Evolutionary conservation across 1,284 basidiomycete species (phyloP).

Genomic region (Cutaneotrichosporon mucoides): DNA sequence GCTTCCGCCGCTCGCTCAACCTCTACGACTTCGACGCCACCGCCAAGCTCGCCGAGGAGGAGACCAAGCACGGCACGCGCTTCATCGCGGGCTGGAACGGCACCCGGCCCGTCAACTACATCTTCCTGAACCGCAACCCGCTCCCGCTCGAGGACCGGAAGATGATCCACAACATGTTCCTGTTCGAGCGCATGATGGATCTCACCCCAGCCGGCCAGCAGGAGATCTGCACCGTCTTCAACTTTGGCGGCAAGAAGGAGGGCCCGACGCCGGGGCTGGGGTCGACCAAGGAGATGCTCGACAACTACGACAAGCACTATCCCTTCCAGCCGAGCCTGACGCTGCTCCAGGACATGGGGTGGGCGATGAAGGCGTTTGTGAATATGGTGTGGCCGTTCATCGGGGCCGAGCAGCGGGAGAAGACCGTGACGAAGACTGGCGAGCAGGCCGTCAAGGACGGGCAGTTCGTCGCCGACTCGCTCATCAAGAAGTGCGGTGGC

Average conservation of each 20-base stretch:
- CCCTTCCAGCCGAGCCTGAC: constrained; percentile 34
- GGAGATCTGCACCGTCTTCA: constrained; percentile 33
- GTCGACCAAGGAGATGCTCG: constrained; percentile 26
- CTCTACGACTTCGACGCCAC: constrained; percentile 39
- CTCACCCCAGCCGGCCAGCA: constrained; percentile 34
- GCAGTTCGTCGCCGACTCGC: constrained; percentile 15
- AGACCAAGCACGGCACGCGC: constrained; percentile 32
- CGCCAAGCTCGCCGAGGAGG: constrained; percentile 24
- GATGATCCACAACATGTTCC: constrained; percentile 22
- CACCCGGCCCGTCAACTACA: constrained; percentile 32
- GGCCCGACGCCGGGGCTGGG: constrained; percentile 32
- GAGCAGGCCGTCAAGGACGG: constrained; percentile 25
- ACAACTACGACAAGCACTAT: constrained; percentile 29
- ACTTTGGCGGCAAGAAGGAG: constrained; percentile 41
- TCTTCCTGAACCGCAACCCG: constrained; percentile 33
- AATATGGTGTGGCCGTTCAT: constrained; percentile 45
- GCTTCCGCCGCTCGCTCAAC: constrained; percentile 34
- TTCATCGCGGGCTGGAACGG: constrained; percentile 21
- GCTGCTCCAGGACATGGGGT: constrained; percentile 38
- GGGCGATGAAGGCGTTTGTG: constrained; percentile 37
- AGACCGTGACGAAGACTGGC: constrained; percentile 27
- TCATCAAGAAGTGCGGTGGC: constrained; percentile 36
- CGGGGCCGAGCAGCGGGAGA: constrained; percentile 33
- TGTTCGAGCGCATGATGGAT: constrained; percentile 41
- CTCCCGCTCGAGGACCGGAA: constrained; percentile 24